Evolutionary conservation across 495 filamentous ascomycete genomes (phyloP).

Genomic region (Hypoxylon intermedium): DNA sequence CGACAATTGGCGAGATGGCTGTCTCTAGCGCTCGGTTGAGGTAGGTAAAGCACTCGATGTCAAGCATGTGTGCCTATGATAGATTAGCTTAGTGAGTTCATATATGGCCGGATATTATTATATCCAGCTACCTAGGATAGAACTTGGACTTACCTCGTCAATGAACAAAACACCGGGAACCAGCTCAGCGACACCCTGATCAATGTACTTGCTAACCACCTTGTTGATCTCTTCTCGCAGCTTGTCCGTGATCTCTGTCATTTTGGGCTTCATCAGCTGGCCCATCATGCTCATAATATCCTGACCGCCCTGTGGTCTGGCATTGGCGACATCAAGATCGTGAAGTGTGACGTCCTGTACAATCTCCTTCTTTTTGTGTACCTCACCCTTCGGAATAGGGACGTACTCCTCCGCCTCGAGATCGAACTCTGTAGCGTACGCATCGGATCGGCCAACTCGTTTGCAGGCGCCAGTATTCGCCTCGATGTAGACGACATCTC

Average conservation of each 20-base stretch:
- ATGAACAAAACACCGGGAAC: slow-evolving; percentile 98
- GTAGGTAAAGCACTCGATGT: slow-evolving; percentile 98
- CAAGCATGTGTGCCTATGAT: slow-evolving; percentile 91
- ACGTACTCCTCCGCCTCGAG: slow-evolving; percentile 98
- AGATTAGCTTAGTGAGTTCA: slow-evolving; percentile 21
- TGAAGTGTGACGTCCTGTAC: slow-evolving; percentile 99
- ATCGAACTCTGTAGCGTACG: slow-evolving; percentile 97
- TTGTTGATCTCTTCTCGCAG: slow-evolving; percentile 96
- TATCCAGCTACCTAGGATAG: background rate
- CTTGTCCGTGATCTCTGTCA: slow-evolving; percentile 98
- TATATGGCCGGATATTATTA: background rate
- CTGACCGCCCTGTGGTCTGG: slow-evolving; percentile 91
- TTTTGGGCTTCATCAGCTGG: slow-evolving; percentile 97
- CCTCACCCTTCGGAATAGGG: slow-evolving; percentile 96
- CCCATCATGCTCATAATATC: slow-evolving; percentile 99
- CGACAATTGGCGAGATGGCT: slow-evolving; percentile 91
- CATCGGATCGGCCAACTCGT: slow-evolving; percentile 91
- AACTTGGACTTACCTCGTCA: slow-evolving; percentile 75
- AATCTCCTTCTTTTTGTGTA: slow-evolving; percentile 99
- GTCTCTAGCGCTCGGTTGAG: slow-evolving; percentile 96
- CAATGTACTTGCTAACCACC: slow-evolving; percentile 97
- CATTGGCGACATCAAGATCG: slow-evolving; percentile 95
- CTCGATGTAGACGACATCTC: slow-evolving; percentile 98
- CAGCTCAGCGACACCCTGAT: slow-evolving; percentile 96
- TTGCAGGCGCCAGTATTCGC: slow-evolving; percentile 98